Evolutionary conservation across 1,284 basidiomycete species (phyloP).

Genomic region (Paramarasmius palmivorus): DNA sequence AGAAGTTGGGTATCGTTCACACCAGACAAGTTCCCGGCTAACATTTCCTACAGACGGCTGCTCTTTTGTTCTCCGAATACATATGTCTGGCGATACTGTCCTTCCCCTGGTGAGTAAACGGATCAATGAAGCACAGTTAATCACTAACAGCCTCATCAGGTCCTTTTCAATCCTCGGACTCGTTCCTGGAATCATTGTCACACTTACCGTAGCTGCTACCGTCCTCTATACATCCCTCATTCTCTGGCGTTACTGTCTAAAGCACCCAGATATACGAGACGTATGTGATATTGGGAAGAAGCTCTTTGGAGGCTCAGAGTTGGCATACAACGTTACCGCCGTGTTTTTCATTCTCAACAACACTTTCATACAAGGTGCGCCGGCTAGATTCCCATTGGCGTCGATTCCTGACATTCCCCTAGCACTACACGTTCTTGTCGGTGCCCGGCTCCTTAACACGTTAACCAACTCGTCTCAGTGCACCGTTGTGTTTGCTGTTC

Average conservation of each 20-base stretch:
- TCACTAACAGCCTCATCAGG: slow-evolving; percentile 25
- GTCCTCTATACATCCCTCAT: slow-evolving; percentile 45
- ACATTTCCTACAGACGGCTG: slow-evolving; percentile 37
- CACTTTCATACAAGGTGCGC: slow-evolving; percentile 44
- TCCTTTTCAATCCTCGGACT: slow-evolving; percentile 59
- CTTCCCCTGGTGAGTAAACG: slow-evolving; percentile 41
- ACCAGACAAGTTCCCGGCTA: neutral
- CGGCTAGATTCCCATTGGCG: neutral
- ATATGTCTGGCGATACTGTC: slow-evolving; percentile 52
- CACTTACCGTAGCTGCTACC: slow-evolving; percentile 32
- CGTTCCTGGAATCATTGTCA: slow-evolving; percentile 49
- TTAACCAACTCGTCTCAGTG: slow-evolving; percentile 55
- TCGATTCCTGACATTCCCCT: neutral
- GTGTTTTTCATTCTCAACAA: slow-evolving; percentile 53
- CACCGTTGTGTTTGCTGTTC: slow-evolving; percentile 51
- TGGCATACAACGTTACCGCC: slow-evolving; percentile 49
- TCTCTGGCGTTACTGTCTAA: slow-evolving; percentile 59
- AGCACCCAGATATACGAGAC: slow-evolving; percentile 58
- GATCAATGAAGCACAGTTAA: neutral
- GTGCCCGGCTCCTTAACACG: slow-evolving; percentile 55
- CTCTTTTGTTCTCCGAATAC: slow-evolving; percentile 48
- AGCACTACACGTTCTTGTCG: slow-evolving; percentile 46
- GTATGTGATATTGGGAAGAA: slow-evolving; percentile 64
- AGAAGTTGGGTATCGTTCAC: neutral
- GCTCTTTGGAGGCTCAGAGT: slow-evolving; percentile 46